Conservation (phyloP, 2,329 filamentous ascomycete genomes). For the Kalmusia sp. region DNA sequence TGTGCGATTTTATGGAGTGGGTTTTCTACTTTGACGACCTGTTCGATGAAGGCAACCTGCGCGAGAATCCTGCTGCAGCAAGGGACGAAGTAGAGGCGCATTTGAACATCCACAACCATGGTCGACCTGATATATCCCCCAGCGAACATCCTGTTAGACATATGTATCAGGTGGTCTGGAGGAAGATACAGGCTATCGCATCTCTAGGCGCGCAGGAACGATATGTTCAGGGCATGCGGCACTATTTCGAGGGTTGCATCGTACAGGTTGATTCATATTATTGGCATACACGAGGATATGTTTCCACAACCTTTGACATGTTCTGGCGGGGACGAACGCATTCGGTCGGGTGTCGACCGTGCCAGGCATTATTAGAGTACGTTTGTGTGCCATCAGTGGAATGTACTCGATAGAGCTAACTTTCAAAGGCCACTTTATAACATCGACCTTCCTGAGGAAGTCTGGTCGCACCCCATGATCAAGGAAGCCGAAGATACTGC, state of each 20-base stretch:
- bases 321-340: constrained; percentile 1
- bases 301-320: neutral
- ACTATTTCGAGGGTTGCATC: constrained; percentile 1
- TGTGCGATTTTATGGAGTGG: constrained; percentile 7
- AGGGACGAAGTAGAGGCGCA: neutral
- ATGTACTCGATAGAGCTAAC: neutral
- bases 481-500: constrained; percentile 1
- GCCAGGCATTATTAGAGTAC: constrained; percentile 1
- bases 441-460: neutral
- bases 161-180: neutral
- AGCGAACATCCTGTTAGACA: neutral
- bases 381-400: neutral
- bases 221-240: neutral
- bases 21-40: constrained; percentile 6
- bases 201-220: neutral
- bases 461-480: constrained; percentile 2
- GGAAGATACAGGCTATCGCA: neutral
- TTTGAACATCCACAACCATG: neutral
- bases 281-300: neutral
- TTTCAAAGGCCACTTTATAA: neutral
- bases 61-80: neutral
- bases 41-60: constrained; percentile 1
- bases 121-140: neutral
- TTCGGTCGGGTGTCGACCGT: neutral
- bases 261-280: neutral